Evolutionary conservation across 2,329 filamentous ascomycete species (phyloP), one percentile per base, ranked within the genome.

Genomic region (Fusarium siculi): DNA sequence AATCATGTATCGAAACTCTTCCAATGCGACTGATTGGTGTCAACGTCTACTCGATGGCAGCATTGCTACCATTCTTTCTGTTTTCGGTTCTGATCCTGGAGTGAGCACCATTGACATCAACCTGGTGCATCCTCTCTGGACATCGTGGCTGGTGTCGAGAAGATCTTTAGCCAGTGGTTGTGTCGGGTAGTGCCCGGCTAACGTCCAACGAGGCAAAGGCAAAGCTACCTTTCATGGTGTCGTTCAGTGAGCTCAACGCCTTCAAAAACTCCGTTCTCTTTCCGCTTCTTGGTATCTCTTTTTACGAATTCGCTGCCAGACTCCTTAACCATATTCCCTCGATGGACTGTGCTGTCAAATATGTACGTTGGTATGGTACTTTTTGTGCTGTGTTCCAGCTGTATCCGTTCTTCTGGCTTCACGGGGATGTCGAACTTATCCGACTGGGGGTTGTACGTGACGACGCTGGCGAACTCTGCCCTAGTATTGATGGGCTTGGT

Each of bases 391-490:
- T 74, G 63, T 44, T 74, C 44, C 36, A 74, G 68, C n/a, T 62
- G 68, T 60, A 75, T 59, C 53, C 69, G 66, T 61, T 73, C 64
- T 54, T 74, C 65, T 63, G 70, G 67, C 64, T 78, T 64, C 68
- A 76, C 37, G 66, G 79, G 56, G 69, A 76, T 43, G 68, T 72
- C 25, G 72, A 79, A 66, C 44, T 74, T 42, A 75, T 46, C 34
- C 76, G 76, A 43, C 74, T 73, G 5, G 74, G 74, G 16, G 72
- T 75, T 43, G 72, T 71, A 37, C 59, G 68, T 43, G 75, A 76
- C 9, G 75, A 74, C 15, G 70, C 61, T 15, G 76, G 74, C 18
- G 74, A 73, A 42, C 70, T 77, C 19, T 77, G 74, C 21, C 73
- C 66, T 19, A 58, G 32, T 23, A 70, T 60, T 36, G 76, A 66